Evolutionary conservation across 805 yeast genomes (phyloP), one percentile per base, ranked within the genome.

Genomic region (Candida glaebosa): DNA sequence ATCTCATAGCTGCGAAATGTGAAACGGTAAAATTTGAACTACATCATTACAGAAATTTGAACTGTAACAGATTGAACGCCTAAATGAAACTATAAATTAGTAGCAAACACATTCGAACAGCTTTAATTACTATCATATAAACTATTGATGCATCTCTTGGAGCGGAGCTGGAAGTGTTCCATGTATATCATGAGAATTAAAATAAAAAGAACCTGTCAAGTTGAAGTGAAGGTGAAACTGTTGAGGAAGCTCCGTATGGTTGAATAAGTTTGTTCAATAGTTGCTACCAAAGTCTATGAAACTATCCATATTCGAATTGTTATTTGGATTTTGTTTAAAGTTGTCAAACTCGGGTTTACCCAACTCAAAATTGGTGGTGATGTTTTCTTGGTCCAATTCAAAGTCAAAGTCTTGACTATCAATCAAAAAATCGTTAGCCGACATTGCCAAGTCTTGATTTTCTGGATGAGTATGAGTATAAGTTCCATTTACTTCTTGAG

Each of bases 271-370:
- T 28, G 14, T 28, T 28, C 14, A 28, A 12, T 35, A 35, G 38
- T 35, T 35, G 17, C 17, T 43, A 19, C 43, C 46, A 40, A 39
- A 43, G 22, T 43, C 46, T 37, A 43, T 43, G 17, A 43, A 43
- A 37, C 38, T 36, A 20, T 41, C 44, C 37, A 41, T 38, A n/a
- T 42, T 38, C 24, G 31, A 36, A 16, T 35, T 31, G 36, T 35
- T 39, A 31, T 22, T 33, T 28, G 31, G 14, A 28, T 14, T 28
- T 28, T 9, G 31, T 28, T 28, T 28, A 24, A 24, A 24, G 12
- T 24, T 24, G 12, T 24, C 28, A 16, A 14, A 9, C 14, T 28
- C 31, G 16, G 31, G 16, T 28, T 28, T 28, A 24, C 12, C 12
- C 16, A 10, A 10, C 5, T 28, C 31, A 28, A 28, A 28, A 28